phyloP scores from a whole-genome alignment of 805 yeast species.

The Teunomyces kruisii region DNA sequence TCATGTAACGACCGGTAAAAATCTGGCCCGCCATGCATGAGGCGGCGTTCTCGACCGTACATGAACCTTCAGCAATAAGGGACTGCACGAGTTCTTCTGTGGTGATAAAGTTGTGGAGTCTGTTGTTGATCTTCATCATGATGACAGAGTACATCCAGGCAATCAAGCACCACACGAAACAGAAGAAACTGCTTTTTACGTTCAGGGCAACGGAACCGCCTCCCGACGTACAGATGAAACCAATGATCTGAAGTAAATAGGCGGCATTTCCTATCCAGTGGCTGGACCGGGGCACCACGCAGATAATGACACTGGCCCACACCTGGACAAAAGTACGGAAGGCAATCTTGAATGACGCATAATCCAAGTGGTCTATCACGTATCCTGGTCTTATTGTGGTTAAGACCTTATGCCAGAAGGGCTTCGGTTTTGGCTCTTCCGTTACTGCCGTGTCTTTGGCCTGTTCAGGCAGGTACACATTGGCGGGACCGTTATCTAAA shows the following conservation, averaged over 20 bases:
- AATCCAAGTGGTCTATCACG: constrained; percentile 25
- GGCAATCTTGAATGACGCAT: constrained; percentile 22
- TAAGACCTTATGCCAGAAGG: constrained; percentile 11
- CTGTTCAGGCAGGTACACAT: constrained; percentile 1
- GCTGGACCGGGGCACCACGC: constrained; percentile 21
- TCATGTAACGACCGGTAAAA: constrained; percentile 27
- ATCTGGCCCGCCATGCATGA: constrained; percentile 19
- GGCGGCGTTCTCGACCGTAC: constrained; percentile 18
- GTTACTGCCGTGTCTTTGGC: neutral
- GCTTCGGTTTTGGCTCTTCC: neutral
- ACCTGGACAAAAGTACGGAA: constrained; percentile 27
- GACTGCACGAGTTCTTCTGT: constrained; percentile 11
- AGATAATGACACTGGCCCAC: constrained; percentile 25
- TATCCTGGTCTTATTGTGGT: constrained; percentile 20
- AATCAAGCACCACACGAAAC: constrained; percentile 15
- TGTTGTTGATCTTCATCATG: constrained; percentile 23
- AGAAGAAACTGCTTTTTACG: constrained; percentile 13
- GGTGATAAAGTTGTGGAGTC: constrained; percentile 26
- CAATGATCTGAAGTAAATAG: constrained; percentile 27
- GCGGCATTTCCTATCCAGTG: constrained; percentile 31
- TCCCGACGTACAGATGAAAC: constrained; percentile 27
- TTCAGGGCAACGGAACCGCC: constrained; percentile 23
- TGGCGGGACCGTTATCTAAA: neutral
- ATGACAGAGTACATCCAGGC: constrained; percentile 26
- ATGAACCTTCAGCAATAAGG: constrained; percentile 25